phyloP scores from a whole-genome alignment of 169 alveolate species.

The Plasmodium falciparum region DNA sequence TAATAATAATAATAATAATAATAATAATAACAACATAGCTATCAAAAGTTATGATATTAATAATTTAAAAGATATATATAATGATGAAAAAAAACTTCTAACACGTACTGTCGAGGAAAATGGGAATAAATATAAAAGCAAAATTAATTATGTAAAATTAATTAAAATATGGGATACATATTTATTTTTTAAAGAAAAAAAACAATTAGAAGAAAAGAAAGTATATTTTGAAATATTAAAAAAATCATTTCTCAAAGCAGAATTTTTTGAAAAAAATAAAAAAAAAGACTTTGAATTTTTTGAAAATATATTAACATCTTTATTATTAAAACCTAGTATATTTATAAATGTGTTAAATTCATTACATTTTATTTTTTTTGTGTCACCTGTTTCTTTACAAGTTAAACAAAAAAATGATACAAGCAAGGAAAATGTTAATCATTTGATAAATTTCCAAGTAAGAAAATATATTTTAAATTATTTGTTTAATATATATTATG shows the following conservation, averaged over 20 bases:
- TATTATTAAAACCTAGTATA: conserved; percentile 44
- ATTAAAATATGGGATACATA: conserved; percentile 46
- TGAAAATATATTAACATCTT: conserved; percentile 49
- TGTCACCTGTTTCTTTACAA: not conserved
- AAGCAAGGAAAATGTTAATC: not conserved
- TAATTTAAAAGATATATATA: not conserved
- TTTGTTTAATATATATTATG: conserved; percentile 58
- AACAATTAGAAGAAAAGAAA: conserved; percentile 37
- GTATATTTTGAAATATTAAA: conserved; percentile 21
- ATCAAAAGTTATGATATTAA: too few species aligned
- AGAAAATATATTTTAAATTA: conserved; percentile 54
- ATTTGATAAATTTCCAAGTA: not conserved
- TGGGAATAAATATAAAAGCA: not conserved
- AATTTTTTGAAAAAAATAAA: conserved; percentile 64
- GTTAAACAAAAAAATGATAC: not conserved
- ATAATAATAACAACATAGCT: not conserved
- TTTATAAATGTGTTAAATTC: conserved; percentile 46
- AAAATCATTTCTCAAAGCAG: conserved; percentile 35
- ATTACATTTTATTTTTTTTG: conserved; percentile 33
- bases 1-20: not conserved
- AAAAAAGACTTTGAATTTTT: conserved; percentile 70
- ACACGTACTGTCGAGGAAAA: not conserved
- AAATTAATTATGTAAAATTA: conserved; percentile 36
- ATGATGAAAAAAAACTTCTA: not conserved
- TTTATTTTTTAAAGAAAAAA: conserved; percentile 48